These are phyloP conservation scores for Cutaneotrichosporon arboriforme DNA, from an alignment of 1,284 basidiomycete genomes.

Conservation along the genomic window DNA sequence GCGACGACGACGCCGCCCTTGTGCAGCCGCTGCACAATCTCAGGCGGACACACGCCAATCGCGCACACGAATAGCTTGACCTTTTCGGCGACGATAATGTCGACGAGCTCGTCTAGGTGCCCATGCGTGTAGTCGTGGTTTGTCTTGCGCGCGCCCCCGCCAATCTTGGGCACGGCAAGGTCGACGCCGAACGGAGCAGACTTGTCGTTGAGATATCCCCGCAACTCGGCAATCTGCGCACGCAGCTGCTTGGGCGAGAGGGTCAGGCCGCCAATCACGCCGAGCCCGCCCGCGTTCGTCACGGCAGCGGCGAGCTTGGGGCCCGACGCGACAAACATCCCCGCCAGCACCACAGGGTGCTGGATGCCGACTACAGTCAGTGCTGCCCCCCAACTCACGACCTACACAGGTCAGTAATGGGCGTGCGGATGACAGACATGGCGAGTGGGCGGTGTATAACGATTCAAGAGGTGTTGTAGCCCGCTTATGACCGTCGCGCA, in stretches of 20 bases:
- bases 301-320: conserved; percentile 73
- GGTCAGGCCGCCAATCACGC: conserved; percentile 56
- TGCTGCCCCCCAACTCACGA: neutral
- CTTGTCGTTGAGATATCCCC: conserved; percentile 55
- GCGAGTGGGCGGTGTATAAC: no score
- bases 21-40: conserved; percentile 72
- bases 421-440: conserved; percentile 12
- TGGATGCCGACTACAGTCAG: conserved; percentile 59
- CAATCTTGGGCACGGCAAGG: conserved; percentile 74
- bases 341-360: conserved; percentile 81
- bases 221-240: conserved; percentile 64
- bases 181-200: conserved; percentile 76
- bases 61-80: conserved; percentile 75
- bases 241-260: conserved; percentile 44
- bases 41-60: conserved; percentile 68
- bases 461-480: neutral
- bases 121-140: conserved; percentile 65
- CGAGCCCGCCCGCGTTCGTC: conserved; percentile 73
- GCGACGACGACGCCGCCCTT: conserved; percentile 69
- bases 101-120: conserved; percentile 61
- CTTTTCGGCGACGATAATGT: conserved; percentile 83
- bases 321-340: conserved; percentile 83
- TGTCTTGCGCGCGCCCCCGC: conserved; percentile 74
- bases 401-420: conserved; percentile 8
- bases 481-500: no score